Evolutionary conservation across 768 basidiomycete species (phyloP).

Genomic region (Naematelia aurantialba): DNA sequence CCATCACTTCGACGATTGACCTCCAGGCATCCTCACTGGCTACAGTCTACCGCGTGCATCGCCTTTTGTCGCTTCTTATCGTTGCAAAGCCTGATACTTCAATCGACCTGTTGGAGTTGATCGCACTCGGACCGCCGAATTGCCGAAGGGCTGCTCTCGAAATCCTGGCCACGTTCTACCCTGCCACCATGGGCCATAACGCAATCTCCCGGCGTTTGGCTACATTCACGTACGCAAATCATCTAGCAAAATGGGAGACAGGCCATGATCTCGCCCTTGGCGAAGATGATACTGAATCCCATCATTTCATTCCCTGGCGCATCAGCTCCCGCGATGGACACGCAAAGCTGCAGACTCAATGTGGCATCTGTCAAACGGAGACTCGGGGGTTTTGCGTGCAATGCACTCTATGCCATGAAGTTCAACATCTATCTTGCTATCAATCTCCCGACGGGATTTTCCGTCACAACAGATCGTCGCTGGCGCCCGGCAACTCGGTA

Average conservation of each 20-base stretch:
- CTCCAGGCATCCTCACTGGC: conserved; percentile 46
- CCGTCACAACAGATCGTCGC: conserved; percentile 24
- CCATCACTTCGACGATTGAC: conserved; percentile 62
- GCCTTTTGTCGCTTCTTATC: conserved; percentile 59
- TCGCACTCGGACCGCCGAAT: conserved; percentile 62
- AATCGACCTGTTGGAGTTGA: conserved; percentile 66
- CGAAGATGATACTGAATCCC: conserved; percentile 25
- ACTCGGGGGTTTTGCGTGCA: conserved; percentile 68
- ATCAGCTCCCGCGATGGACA: conserved; percentile 19
- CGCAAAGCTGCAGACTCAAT: conserved; percentile 38
- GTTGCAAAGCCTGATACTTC: conserved; percentile 65
- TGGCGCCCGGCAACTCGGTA: conserved; percentile 12
- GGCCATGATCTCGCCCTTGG: conserved; percentile 23
- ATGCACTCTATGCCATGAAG: conserved; percentile 67
- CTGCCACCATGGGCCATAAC: conserved; percentile 65
- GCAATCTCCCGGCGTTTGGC: conserved; percentile 60
- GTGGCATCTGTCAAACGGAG: conserved; percentile 56
- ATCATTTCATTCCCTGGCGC: conserved; percentile 38
- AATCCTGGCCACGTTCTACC: conserved; percentile 64
- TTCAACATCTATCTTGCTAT: conserved; percentile 75
- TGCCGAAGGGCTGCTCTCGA: conserved; percentile 60
- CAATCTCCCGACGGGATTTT: conserved; percentile 65
- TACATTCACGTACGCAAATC: conserved; percentile 45
- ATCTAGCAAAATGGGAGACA: conserved; percentile 29
- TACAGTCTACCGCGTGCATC: conserved; percentile 56